These are phyloP conservation scores for Phragmites australis DNA, from an alignment of 176 grass and related monocot genomes.

Conservation along the genomic window DNA sequence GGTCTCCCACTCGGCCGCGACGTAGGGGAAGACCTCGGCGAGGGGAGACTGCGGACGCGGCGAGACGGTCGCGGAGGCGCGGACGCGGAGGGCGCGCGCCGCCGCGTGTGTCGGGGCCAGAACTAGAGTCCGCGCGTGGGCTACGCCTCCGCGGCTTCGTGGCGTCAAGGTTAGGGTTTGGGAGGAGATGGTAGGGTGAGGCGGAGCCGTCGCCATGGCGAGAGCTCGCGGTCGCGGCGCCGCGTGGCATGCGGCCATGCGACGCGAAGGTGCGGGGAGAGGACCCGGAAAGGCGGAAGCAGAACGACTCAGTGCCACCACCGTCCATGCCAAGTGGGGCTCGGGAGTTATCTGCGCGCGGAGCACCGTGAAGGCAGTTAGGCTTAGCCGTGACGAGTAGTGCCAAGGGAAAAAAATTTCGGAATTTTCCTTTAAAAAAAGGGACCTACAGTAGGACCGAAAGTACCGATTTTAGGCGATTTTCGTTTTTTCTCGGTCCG, in stretches of 20 bases:
- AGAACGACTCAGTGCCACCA: neutral
- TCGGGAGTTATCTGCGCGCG: neutral
- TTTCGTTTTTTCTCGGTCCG: no score
- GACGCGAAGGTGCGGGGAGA: slow-evolving; percentile 27
- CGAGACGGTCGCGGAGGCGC: neutral
- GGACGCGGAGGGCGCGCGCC: slow-evolving; percentile 17
- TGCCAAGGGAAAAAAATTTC: no score
- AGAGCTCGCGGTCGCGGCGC: neutral
- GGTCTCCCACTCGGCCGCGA: slow-evolving; percentile 54
- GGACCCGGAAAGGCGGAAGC: neutral
- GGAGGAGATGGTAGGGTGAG: slow-evolving; percentile 10
- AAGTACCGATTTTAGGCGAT: no score
- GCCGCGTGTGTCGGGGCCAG: neutral
- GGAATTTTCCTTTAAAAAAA: no score
- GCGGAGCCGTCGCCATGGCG: slow-evolving; percentile 29
- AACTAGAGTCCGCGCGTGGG: neutral
- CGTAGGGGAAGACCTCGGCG: slow-evolving; percentile 42
- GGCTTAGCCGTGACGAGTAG: no score
- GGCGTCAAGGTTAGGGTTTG: slow-evolving; percentile 30
- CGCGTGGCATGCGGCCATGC: neutral
- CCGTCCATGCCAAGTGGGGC: neutral
- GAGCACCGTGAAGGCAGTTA: no score
- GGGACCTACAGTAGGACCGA: no score
- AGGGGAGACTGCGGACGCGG: slow-evolving; percentile 18
- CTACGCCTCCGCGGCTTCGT: neutral